Base-by-base conservation (phyloP, 139 green algal genomes). In the Tetradesmus obliquus region DNA sequence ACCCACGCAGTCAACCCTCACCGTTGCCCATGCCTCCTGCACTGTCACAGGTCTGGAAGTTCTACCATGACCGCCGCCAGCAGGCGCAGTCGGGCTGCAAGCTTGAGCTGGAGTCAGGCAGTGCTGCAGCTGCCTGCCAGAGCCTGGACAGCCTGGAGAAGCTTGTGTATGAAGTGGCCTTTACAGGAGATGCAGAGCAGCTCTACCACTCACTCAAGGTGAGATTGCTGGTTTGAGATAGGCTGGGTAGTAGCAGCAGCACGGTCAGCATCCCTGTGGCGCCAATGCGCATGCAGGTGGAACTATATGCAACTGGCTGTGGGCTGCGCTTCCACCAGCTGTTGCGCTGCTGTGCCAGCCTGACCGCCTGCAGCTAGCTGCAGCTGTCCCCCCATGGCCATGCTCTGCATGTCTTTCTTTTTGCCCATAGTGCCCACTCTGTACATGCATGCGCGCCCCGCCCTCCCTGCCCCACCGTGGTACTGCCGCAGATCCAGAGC, bases 101-200 rank as follows among this genome's bases (percentile, higher is more conserved):
- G 20, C 32, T 15, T 1, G 86, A 90, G 60, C 69, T 90, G 5
- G 53, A 84, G 45, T 20, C 53, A 55, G 86, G 86, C 19, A 53
- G 32, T 32, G 85, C 32, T 17, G 86, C 55, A 10, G 17, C 10
- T 5, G 22, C 19, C 51, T 90, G 86, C 86, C 86, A 83, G 9
- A 84, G 51, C 17, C 71, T 90, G 45, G 86, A 90, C 86, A 90
- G 57, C 86, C n/a, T 90, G 53, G 86, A 90, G 71, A 60, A 62
- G 10, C 20, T 90, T 53, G 69, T 83, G 20, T 90, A 90, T 20
- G 86, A 90, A 22, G 86, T 90, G 55, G 86, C 86, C n/a, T 90
- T 60, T 71, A 90, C 53, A 55, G 86, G 86, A 55, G 86, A 90
- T 71, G 86, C 86, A 24, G 86, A 90, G 71, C 76, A 58, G 13